Evolutionary conservation across 495 filamentous ascomycete genomes (phyloP).

Genomic region (Amphirosellinia nigrospora): DNA sequence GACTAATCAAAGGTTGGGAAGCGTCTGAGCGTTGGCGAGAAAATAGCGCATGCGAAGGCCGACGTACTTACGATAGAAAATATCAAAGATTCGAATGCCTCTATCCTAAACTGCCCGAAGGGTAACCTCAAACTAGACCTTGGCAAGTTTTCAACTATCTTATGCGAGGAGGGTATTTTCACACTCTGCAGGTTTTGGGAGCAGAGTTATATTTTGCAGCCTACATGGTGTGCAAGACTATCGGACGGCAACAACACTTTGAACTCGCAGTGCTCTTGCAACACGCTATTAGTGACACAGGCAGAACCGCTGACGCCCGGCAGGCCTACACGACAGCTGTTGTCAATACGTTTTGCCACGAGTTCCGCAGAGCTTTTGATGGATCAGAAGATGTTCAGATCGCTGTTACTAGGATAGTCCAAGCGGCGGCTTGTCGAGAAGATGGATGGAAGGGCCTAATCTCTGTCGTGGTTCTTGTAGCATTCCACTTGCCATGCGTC

Average conservation of each 20-base stretch:
- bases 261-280: not conserved
- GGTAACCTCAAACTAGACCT: not conserved
- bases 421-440: not conserved
- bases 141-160: not conserved
- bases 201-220: not conserved
- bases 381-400: not conserved
- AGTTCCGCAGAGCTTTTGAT: not conserved
- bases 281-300: not conserved
- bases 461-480: not conserved
- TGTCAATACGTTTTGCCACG: not conserved
- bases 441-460: slow-evolving; percentile 2
- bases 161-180: not conserved
- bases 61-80: not conserved
- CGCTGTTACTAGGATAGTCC: not conserved
- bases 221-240: not conserved
- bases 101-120: not conserved
- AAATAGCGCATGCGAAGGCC: not conserved
- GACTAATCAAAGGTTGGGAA: not conserved
- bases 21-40: not conserved
- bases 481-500: not conserved
- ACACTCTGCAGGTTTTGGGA: not conserved
- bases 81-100: not conserved
- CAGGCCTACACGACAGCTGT: not conserved
- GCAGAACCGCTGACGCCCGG: slow-evolving; percentile 5
- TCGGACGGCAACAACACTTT: not conserved